These are phyloP conservation scores for Lasiosphaeria hispida DNA, from an alignment of 495 filamentous ascomycete genomes.

Conservation along the genomic window DNA sequence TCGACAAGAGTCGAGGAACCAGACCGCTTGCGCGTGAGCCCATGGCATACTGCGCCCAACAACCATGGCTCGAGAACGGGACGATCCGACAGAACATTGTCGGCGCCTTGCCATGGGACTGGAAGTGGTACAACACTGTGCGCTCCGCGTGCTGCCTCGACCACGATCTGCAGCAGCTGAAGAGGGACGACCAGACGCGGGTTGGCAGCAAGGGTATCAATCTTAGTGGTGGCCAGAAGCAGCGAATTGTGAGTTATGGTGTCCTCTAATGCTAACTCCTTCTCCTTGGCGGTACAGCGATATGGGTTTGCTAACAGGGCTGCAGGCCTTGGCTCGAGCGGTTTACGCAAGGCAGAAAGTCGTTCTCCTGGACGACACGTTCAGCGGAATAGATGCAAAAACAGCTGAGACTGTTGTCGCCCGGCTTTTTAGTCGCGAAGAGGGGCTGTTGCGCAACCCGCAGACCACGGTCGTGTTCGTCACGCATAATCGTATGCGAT, in stretches of 20 bases:
- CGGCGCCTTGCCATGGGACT: constrained; percentile 49
- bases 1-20: no score
- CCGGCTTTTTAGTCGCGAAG: constrained; percentile 37
- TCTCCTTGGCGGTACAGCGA: no score
- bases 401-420: constrained; percentile 57
- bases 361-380: constrained; percentile 43
- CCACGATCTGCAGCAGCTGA: constrained; percentile 47
- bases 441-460: constrained; percentile 17
- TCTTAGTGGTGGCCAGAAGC: constrained; percentile 63
- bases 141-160: constrained; percentile 56
- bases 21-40: no score
- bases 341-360: constrained; percentile 26
- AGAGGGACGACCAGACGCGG: constrained; percentile 52
- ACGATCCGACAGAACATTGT: constrained; percentile 34
- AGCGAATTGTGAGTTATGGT: constrained; percentile 43
- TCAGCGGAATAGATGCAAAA: constrained; percentile 58
- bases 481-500: constrained; percentile 19
- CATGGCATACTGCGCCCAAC: constrained; percentile 33
- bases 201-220: constrained; percentile 61
- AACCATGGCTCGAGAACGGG: constrained; percentile 36
- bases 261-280: not conserved
- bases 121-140: constrained; percentile 58
- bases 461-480: constrained; percentile 11
- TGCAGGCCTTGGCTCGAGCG: constrained; percentile 35
- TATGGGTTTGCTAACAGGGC: not conserved